Evolutionary conservation across 2,329 filamentous ascomycete species (phyloP).

Genomic region (Fusarium virguliforme): DNA sequence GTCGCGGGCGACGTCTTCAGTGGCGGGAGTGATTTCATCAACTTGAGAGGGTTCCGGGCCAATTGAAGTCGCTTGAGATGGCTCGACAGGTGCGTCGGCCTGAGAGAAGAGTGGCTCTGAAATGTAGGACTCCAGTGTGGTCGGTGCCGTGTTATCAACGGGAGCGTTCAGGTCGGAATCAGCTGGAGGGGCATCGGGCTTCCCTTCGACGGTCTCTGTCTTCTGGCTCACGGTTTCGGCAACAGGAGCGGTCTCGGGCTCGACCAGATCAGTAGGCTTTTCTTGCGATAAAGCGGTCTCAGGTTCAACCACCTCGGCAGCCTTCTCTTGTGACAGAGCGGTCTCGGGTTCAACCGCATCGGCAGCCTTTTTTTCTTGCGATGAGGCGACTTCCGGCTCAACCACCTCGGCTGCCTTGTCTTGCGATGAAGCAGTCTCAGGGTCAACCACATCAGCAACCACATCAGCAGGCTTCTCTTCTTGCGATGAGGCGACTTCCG

Average conservation of each 20-base stretch:
- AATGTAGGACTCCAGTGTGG: constrained; percentile 43
- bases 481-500: neutral
- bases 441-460: too few relatives aligned
- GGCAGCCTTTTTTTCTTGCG: neutral
- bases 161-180: constrained; percentile 10
- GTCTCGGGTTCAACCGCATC: too few relatives aligned
- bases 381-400: neutral
- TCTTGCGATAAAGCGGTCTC: neutral
- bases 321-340: too few relatives aligned
- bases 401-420: too few relatives aligned
- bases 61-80: constrained; percentile 46
- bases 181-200: constrained; percentile 13
- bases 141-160: constrained; percentile 13
- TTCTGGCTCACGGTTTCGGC: constrained; percentile 20
- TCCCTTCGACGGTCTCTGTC: constrained; percentile 5
- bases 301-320: too few relatives aligned
- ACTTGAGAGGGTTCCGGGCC: constrained; percentile 47
- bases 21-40: constrained; percentile 31
- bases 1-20: constrained; percentile 15
- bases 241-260: constrained; percentile 20
- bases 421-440: too few relatives aligned
- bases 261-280: constrained; percentile 2
- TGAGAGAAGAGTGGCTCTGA: constrained; percentile 56
- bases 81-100: constrained; percentile 47
- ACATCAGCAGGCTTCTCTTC: constrained; percentile 4